Conservation (phyloP, 495 filamentous ascomycete genomes). For the Xeromyces bisporus region DNA sequence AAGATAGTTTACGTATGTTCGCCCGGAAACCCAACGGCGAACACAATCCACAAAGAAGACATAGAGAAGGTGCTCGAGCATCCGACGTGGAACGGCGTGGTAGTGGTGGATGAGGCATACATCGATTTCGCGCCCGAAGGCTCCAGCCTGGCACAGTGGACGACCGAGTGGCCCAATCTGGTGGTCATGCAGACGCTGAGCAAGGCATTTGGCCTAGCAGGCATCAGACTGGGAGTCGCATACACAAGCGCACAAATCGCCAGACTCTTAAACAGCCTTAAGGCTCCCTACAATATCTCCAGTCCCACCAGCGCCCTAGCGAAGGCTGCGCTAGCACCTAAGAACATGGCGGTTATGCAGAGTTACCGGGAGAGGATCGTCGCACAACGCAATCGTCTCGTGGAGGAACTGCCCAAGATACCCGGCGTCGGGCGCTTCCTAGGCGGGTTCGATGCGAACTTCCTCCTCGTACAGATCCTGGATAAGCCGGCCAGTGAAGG, state of each 20-base stretch:
- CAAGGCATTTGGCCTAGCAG: constrained; percentile 91
- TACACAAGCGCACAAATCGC: constrained; percentile 54
- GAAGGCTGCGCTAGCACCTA: constrained; percentile 43
- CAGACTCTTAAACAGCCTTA: constrained; percentile 68
- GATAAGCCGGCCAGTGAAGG: constrained; percentile 36
- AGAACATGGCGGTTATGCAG: constrained; percentile 55
- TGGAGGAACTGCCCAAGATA: constrained; percentile 57
- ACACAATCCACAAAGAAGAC: constrained; percentile 58
- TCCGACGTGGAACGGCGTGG: constrained; percentile 86
- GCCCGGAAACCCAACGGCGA: constrained; percentile 83
- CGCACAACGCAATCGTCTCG: constrained; percentile 55
- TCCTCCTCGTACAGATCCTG: constrained; percentile 76
- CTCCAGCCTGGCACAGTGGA: constrained; percentile 81
- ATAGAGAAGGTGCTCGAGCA: constrained; percentile 61
- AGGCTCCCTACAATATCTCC: constrained; percentile 90
- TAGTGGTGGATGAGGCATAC: constrained; percentile 91
- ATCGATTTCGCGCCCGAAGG: constrained; percentile 78
- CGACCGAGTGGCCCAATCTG: constrained; percentile 82
- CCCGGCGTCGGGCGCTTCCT: constrained; percentile 63
- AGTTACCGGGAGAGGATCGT: constrained; percentile 49
- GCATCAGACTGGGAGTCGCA: constrained; percentile 63
- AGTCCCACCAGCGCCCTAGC: constrained; percentile 75
- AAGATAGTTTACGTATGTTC: constrained; percentile 87
- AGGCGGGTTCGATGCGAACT: constrained; percentile 72
- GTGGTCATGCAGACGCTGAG: constrained; percentile 96